Base-by-base conservation (phyloP, 495 filamentous ascomycete species). In the Tuber umbilicatum region DNA sequence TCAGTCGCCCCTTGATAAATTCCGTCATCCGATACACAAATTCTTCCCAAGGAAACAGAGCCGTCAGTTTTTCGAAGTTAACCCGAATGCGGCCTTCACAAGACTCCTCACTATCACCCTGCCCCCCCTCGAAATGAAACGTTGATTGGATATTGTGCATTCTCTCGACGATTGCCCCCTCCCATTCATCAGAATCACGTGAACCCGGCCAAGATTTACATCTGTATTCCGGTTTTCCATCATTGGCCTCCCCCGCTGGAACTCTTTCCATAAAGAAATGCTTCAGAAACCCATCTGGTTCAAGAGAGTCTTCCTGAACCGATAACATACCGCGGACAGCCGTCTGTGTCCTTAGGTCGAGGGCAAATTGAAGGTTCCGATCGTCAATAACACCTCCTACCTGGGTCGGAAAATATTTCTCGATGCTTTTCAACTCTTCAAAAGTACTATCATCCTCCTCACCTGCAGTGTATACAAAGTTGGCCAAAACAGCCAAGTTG, bases 291-390 rank as follows among this genome's bases (percentile, higher is more conserved):
- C 27, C n/a, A 67, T 80, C 78, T 17, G 78, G 77, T 19, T 76
- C 31, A 42, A 80, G 69, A 23, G 45, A 16, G 27, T 35, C 39
- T 39, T 80, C 78, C 16, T 71, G 74, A 23, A 43, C 40, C 60
- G 68, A 73, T 35, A 68, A 19, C 27, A 79, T 50, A 3, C 71
- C 77, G 6, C 76, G 39, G 16, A 80, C 69, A 40, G 76, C 41
- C 31, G 78, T 77, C 38, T 79, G 78, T 19, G 77, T 80, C 21
- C 77, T 75, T 10, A 80, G 69, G 16, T 80, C 74, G 23, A 80
- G 60, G 0, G 78, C 77, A 72, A 31, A 55, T 19, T 76, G 39
- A 6, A 76, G 71, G 47, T 76, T 75, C 21, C 9, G 41, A 27
- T 68, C 72, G 23, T 77, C 38, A 23, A 80, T 64, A 37, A 72